Base-by-base conservation (phyloP, 148 eudicot species). In the Vaccinium myrtillus region DNA sequence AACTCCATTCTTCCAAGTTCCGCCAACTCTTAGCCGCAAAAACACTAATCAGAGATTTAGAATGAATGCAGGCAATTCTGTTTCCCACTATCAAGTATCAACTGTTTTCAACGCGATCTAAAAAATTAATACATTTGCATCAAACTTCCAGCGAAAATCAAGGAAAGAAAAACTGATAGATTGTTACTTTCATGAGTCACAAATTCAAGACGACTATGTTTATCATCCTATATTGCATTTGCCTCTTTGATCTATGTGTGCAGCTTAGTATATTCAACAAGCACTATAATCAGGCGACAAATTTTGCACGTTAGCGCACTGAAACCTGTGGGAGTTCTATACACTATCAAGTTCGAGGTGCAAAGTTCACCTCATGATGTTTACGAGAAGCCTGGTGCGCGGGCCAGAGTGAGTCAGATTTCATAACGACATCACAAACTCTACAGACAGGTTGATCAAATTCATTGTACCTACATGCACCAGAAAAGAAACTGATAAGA, bases 341-440 rank as follows among this genome's bases (percentile, higher is more conserved):
- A 43, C 54, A 49, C 39, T 59, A 84, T 49, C 74, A 61, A 50
- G 69, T 21, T 80, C 1, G 79, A 18, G 59, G 5, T 4, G n/a
- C 1, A 82, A 86, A 36, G 25, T 53, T 83, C 87, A 96, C 99
- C 98, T 96, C 98, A 30, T 89, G 94, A 88, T 96, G 99, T 85
- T 93, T 93, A 76, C 95, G 93, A 89, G 99, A 95, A 81, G 91
- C 95, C 87, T 94, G 93, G 83, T 96, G 99, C 67, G 94, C 90
- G 39, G 91, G 91, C 99, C 99, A 96, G 83, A 88, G 86, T 39
- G 95, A 87, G 75, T 96, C 97, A 32, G 99, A 96, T 89, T 92
- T 96, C 87, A 96, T 75, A 65, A 89, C 90, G 81, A 91, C 85
- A 78, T 96, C 88, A 85, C 99, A 96, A 82, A 96, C 97, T 82